These are phyloP conservation scores for Penicillium samsonianum DNA, from an alignment of 495 filamentous ascomycete species.

Conservation along the genomic window DNA sequence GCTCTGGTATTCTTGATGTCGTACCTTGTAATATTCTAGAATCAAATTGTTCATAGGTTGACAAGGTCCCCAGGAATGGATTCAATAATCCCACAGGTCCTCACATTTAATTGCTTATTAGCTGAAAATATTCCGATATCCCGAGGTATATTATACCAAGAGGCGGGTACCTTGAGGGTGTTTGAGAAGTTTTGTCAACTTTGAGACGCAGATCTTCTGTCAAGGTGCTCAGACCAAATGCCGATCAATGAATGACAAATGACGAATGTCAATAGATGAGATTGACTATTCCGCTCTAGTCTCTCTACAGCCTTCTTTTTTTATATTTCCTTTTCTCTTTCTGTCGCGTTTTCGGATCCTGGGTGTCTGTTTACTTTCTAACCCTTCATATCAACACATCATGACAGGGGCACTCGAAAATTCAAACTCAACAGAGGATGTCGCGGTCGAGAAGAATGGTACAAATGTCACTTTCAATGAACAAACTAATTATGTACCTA, in stretches of 20 bases:
- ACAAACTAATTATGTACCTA: conserved; percentile 57
- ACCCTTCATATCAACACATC: conserved; percentile 1
- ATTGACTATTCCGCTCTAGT: neutral
- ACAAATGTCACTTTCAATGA: conserved; percentile 47
- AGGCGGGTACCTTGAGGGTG: conserved; percentile 38
- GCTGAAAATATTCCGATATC: neutral
- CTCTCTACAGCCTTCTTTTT: neutral
- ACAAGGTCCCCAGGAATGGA: conserved; percentile 9
- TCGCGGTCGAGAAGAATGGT: conserved; percentile 17
- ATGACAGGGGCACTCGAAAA: conserved; percentile 22
- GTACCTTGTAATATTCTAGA: conserved; percentile 13
- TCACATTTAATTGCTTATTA: neutral
- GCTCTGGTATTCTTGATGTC: conserved; percentile 15
- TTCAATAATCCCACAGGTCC: conserved; percentile 2
- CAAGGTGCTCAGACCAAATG: conserved; percentile 16
- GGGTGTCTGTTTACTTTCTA: neutral
- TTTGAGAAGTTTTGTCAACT: conserved; percentile 42
- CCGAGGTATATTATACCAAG: neutral
- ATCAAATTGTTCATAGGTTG: neutral
- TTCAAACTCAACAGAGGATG: conserved; percentile 4
- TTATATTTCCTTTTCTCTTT: neutral
- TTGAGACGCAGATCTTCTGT: conserved; percentile 24
- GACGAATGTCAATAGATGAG: neutral
- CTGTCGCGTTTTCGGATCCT: neutral
- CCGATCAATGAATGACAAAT: conserved; percentile 16